Base-by-base conservation (phyloP, 176 grass and related monocot genomes). In the Leersia perrieri region DNA sequence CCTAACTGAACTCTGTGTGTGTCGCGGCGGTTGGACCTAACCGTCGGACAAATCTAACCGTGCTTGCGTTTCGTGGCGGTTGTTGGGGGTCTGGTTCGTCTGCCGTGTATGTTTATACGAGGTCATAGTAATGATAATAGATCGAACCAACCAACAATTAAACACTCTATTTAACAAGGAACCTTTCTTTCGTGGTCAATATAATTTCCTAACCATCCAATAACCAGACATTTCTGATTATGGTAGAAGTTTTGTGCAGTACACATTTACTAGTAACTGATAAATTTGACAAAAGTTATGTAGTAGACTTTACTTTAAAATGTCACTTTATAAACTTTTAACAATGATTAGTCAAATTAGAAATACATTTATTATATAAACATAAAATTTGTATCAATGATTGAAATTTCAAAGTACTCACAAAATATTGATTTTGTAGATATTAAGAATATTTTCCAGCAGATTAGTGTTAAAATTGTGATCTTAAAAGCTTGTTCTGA, bases 1-100 rank as follows among this genome's bases (percentile, higher is more conserved):
- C 87, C 87, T 76, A 89, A 80, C 82, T 34, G 66, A 70, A 40
- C 55, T n/a, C 10, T 58, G 32, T 61, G 16, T 27, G 38, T 61
- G 38, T 76, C 77, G 4, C 69, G 82, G 82, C 71, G 5, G 82
- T 89, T 89, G 87, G 41, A 89, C 82, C 87, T 65, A 85, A 74
- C 42, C 9, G 27, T 27, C 5, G 29, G 7, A 62, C 68, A 44
- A 73, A 81, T 63, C 53, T 63, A 26, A 4, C 33, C 55, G 38
- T 28, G n/a, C 35, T 79, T 51, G 33, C 18, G 18, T 80, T 63
- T 63, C 32, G 5, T 89, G 70, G 53, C 81, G 69, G 11, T 32
- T n/a, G 68, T 31, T 32, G 7, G 27, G 49, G 26, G 16, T 58
- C 53, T 58, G 9, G 53, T 25, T 58, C 53, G 53, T 58, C 53